These are phyloP conservation scores for Gremmenia infestans DNA, from an alignment of 2,329 filamentous ascomycete species.

Conservation along the genomic window DNA sequence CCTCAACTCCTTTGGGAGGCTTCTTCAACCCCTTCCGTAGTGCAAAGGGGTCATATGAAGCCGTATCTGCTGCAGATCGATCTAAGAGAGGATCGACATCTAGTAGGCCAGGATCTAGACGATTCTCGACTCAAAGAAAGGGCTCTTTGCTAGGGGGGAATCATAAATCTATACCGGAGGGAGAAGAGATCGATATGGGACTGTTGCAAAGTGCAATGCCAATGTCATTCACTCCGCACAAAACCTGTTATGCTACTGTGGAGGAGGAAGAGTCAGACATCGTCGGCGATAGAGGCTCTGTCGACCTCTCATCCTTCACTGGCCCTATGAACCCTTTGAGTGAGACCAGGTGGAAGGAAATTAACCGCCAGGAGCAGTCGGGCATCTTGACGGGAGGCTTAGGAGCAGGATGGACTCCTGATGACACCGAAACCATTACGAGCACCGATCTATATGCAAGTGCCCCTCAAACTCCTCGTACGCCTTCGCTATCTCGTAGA, in stretches of 20 bases:
- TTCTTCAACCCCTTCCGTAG: slow-evolving; percentile 20
- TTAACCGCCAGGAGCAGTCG: slow-evolving; percentile 40
- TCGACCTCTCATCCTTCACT: slow-evolving; percentile 27
- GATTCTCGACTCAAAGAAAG: slow-evolving; percentile 18
- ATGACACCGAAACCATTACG: slow-evolving; percentile 41
- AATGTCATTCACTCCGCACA: slow-evolving; percentile 19
- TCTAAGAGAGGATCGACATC: slow-evolving; percentile 10
- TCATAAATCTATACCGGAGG: slow-evolving; percentile 25
- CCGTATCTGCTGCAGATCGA: slow-evolving; percentile 11
- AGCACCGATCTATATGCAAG: slow-evolving; percentile 45
- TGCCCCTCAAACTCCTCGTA: slow-evolving; percentile 10
- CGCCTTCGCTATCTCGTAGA: slow-evolving; percentile 14
- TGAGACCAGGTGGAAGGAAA: slow-evolving; percentile 19
- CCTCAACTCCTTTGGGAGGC: slow-evolving; percentile 12
- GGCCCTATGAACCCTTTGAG: slow-evolving; percentile 21
- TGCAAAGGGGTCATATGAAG: slow-evolving; percentile 16
- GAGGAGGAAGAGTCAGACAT: slow-evolving; percentile 19
- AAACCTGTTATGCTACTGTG: slow-evolving; percentile 17
- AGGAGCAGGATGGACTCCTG: slow-evolving; percentile 47
- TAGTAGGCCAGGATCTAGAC: slow-evolving; percentile 8
- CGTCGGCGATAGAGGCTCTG: slow-evolving; percentile 7
- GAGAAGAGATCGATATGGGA: slow-evolving; percentile 28
- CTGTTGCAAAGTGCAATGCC: slow-evolving; percentile 24
- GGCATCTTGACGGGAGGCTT: slow-evolving; percentile 55
- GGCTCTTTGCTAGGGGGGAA: slow-evolving; percentile 14